A percentile compares a stretch with the other conserved stretches of the same genome.
These are phyloP conservation scores for Pouteria glomerata DNA, from an alignment of 148 eudicot genomes.

Conservation along the genomic window DNA sequence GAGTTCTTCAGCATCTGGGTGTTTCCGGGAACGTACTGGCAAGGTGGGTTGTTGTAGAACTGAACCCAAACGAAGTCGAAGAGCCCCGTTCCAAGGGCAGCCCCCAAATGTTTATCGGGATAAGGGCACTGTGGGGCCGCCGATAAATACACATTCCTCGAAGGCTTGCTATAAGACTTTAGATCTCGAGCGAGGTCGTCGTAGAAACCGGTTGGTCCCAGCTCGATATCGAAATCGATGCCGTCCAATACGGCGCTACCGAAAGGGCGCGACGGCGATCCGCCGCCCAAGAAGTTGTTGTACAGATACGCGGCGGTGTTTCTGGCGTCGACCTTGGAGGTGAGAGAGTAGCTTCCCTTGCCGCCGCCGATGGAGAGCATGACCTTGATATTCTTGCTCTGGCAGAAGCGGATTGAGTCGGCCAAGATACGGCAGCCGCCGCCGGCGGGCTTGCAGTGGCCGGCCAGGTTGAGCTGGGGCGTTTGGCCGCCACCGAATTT, in stretches of 20 bases:
- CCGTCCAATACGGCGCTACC: constrained; percentile 63
- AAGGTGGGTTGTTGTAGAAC: constrained; percentile 81
- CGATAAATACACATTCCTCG: constrained; percentile 47
- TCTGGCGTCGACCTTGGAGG: constrained; percentile 47
- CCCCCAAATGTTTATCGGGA: constrained; percentile 47
- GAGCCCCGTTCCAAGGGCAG: constrained; percentile 51
- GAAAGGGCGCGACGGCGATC: constrained; percentile 36
- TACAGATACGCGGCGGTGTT: constrained; percentile 38
- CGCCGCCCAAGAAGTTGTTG: constrained; percentile 57
- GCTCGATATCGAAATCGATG: constrained; percentile 59
- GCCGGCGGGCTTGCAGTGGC: constrained; percentile 56
- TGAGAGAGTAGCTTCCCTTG: constrained; percentile 30
- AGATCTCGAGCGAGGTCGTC: constrained; percentile 39
- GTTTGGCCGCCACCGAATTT: constrained; percentile 44
- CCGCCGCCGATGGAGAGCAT: constrained; percentile 62
- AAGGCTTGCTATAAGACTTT: not conserved
- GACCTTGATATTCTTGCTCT: constrained; percentile 42
- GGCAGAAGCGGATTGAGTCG: constrained; percentile 32
- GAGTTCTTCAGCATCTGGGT: constrained; percentile 34
- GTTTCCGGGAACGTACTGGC: constrained; percentile 51
- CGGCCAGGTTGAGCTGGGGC: constrained; percentile 70
- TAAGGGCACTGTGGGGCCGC: constrained; percentile 93
- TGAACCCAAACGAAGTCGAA: constrained; percentile 92
- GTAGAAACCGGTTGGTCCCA: constrained; percentile 29
- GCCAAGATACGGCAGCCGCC: constrained; percentile 33